Base-by-base conservation (phyloP, 768 basidiomycete genomes). In the Boletus subcaerulescens region DNA sequence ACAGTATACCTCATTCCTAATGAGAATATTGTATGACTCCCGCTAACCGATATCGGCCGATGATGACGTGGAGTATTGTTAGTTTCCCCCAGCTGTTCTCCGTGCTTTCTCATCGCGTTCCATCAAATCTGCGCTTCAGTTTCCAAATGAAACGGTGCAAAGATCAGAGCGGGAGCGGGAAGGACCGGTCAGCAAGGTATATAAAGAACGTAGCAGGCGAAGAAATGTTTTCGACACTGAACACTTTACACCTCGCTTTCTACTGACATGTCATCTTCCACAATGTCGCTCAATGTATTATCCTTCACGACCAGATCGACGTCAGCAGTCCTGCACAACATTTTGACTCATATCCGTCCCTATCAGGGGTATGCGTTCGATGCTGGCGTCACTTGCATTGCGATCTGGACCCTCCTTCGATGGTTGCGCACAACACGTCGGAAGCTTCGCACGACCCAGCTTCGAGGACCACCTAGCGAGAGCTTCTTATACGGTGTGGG, bases 401-500 rank as follows among this genome's bases (percentile, higher is more conserved):
- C 43, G 0, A 15, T 48, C 4, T 65, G 60, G 63, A 17, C 15
- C 14, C 43, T 65, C 18, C 35, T 61, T 20, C 55, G 51, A 22
- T 44, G 55, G 33, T 4, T 52, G 8, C 51, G 50, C 3, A 22
- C 35, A 7, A 42, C 41, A 14, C 24, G 50, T 15, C 33, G 35
- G 20, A 33, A 35, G 17, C 5, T 55, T 4, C 56, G 33, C 12
- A 64, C 63, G 1, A 65, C 64, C 1, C 29, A 32, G 14, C 55
- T 68, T 1, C 38, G 38, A 26, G 66, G 66, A 8, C 66, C 66
- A 20, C 57, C 60, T 3, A 58, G 55, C 13, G 38, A 47, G 15
- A 59, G 57, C 24, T 52, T 65, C 18, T 13, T 63, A 12, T 69
- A 54, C 10, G 67, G 65, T 4, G 53, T 62, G 1, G 54, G 52